Conservation (phyloP, 1,284 basidiomycete species). For the Singerocomus rubriflavus region DNA sequence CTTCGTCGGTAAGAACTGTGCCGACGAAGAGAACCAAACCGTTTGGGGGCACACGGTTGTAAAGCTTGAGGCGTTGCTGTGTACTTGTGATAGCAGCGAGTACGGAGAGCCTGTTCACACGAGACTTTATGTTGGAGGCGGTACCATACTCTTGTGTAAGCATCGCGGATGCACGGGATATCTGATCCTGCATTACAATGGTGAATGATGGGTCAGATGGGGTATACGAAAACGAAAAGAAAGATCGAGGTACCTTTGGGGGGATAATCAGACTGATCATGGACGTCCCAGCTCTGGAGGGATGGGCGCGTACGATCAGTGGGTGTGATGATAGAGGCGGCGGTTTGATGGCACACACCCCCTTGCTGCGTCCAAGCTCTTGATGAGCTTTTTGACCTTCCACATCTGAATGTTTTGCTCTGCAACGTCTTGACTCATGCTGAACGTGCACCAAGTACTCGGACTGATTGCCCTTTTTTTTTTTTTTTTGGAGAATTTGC, state of each 20-base stretch:
- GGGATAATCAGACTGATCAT: slow-evolving; percentile 99
- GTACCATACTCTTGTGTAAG: slow-evolving; percentile 98
- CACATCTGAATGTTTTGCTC: slow-evolving; percentile 91
- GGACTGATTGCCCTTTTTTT: slow-evolving; percentile 4
- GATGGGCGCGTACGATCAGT: slow-evolving; percentile 10
- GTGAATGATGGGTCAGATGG: background rate
- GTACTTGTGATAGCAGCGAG: slow-evolving; percentile 98
- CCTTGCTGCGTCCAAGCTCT: slow-evolving; percentile 88
- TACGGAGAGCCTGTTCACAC: slow-evolving; percentile 97
- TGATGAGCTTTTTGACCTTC: slow-evolving; percentile 99
- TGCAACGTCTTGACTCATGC: slow-evolving; percentile 74
- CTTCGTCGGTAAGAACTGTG: slow-evolving; percentile 97
- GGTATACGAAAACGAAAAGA: slow-evolving; percentile 8
- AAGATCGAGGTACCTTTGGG: slow-evolving; percentile 66
- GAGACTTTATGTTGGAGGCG: slow-evolving; percentile 99
- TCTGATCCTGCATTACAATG: slow-evolving; percentile 74
- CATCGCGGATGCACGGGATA: slow-evolving; percentile 92
- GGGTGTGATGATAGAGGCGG: slow-evolving; percentile 14
- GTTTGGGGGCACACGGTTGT: slow-evolving; percentile 94
- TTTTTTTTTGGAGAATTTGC: slow-evolving; percentile 11
- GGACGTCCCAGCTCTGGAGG: slow-evolving; percentile 81
- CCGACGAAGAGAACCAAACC: slow-evolving; percentile 97
- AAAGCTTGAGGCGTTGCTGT: slow-evolving; percentile 97
- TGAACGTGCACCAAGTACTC: slow-evolving; percentile 33
- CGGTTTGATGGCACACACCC: slow-evolving; percentile 52